These are phyloP conservation scores for Coffea humblotiana DNA, from an alignment of 305 asterid species.

Conservation along the genomic window DNA sequence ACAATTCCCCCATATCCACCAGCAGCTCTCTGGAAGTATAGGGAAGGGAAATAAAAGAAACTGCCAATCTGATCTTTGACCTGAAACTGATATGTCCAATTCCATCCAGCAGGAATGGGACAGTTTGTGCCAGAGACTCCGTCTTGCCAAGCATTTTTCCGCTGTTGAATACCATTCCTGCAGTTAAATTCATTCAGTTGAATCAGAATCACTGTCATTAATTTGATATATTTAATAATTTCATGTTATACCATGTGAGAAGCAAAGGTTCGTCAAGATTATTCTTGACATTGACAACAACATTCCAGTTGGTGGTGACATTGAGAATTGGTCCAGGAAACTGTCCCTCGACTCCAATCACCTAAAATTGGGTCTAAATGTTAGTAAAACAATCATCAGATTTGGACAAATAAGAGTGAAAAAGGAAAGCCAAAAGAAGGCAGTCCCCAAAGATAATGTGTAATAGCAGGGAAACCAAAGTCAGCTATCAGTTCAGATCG, in stretches of 20 bases:
- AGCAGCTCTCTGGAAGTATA: constrained; percentile 70
- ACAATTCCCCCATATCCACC: constrained; percentile 94
- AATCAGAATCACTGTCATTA: neutral
- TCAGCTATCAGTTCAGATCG: neutral
- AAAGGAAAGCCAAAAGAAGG: neutral
- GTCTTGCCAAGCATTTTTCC: constrained; percentile 91
- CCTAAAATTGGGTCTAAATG: constrained; percentile 39
- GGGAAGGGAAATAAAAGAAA: constrained; percentile 87
- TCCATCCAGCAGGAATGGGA: constrained; percentile 94
- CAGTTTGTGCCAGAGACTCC: constrained; percentile 88
- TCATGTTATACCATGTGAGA: constrained; percentile 66
- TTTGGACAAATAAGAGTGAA: neutral
- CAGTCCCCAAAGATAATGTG: neutral
- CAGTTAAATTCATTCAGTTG: constrained; percentile 23
- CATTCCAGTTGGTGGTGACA: constrained; percentile 93
- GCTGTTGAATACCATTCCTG: constrained; percentile 92
- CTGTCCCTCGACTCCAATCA: constrained; percentile 78
- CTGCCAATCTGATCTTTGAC: constrained; percentile 97
- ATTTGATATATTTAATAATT: neutral
- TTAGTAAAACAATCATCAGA: neutral
- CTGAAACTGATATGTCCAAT: constrained; percentile 95
- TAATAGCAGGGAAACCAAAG: neutral
- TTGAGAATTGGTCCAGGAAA: constrained; percentile 90
- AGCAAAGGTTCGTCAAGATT: constrained; percentile 86
- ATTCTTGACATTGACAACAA: constrained; percentile 77